Base-by-base conservation (phyloP, 805 yeast genomes). In the Saccharomycopsis sp. region DNA sequence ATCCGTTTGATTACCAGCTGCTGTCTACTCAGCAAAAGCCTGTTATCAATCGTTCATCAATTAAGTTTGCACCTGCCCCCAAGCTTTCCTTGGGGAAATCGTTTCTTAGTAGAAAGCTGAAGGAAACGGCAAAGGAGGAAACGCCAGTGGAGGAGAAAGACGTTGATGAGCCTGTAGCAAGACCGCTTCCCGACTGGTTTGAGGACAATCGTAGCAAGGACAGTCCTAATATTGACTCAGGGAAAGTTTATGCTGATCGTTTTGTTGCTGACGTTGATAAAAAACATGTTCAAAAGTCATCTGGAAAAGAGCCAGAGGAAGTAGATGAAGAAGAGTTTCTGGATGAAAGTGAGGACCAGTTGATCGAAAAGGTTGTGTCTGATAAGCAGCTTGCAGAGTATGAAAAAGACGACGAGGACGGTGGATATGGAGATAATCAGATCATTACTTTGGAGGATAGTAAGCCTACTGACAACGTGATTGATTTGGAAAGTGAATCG, bases 71-170 rank as follows among this genome's bases (percentile, higher is more conserved):
- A 3, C 18, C 52, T 7, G 51, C 54, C 7, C 57, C 62, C 12
- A 54, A 48, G 15, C 34, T 58, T 41, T 48, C 58, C 2, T 50
- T 61, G 5, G 62, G 61, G 3, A 53, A 58, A 16, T 61, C 66
- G 2, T 46, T 63, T 4, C 55, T 65, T 16, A 47, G 53, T 34
- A 56, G 54, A 20, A 51, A 51, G n/a, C n/a, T n/a, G n/a, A n/a
- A n/a, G 2, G 56, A 53, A 14, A 14, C 34, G 3, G 46, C 40
- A 12, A 48, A 55, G 18, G 58, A 24, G 8, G 54, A 51, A 9
- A 16, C 8, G 8, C 52, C 15, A 37, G 29, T 34, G 2, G 50
- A 51, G 12, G 58, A 29, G 3, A 51, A 51, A 24, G 18, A 12
- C 18, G 37, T 20, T 18, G 21, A 18, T 4, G 16, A 44, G 21